Conservation (phyloP, 345 rosid genomes). For the Sapria himalayana region DNA sequence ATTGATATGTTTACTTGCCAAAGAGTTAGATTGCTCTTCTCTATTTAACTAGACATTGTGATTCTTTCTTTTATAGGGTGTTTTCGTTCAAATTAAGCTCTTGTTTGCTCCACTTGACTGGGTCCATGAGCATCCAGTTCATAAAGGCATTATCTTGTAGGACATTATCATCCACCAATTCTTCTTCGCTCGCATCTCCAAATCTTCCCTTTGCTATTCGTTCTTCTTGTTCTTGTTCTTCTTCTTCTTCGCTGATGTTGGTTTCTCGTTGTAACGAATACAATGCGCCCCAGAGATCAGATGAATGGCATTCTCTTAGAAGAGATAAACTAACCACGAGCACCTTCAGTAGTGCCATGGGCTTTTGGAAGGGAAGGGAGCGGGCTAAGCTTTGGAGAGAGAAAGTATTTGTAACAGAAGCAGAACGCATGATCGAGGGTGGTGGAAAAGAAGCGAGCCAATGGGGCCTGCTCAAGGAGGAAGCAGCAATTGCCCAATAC, state of each 20-base stretch:
- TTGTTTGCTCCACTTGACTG: no score
- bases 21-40: no score
- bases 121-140: no score
- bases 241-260: constrained; percentile 21
- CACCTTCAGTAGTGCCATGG: constrained; percentile 85
- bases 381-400: constrained; percentile 82
- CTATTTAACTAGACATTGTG: no score
- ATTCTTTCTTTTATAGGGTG: no score
- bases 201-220: constrained; percentile 11
- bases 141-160: no score
- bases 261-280: constrained; percentile 23
- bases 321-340: constrained; percentile 73
- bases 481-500: constrained; percentile 49
- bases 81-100: no score
- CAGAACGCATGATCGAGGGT: constrained; percentile 14
- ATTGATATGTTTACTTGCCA: no score
- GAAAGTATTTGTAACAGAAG: constrained; percentile 39
- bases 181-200: constrained; percentile 13
- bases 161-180: constrained; percentile 15
- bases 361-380: constrained; percentile 74
- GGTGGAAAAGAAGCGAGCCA: constrained; percentile 39
- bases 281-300: constrained; percentile 60
- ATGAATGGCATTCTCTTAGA: constrained; percentile 82
- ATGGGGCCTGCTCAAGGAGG: constrained; percentile 73
- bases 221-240: no score